A percentile compares a stretch with the other conserved stretches of the same genome.
These are phyloP conservation scores for Hypoxylon rubiginosum DNA, from an alignment of 2,329 filamentous ascomycete genomes.

Conservation along the genomic window DNA sequence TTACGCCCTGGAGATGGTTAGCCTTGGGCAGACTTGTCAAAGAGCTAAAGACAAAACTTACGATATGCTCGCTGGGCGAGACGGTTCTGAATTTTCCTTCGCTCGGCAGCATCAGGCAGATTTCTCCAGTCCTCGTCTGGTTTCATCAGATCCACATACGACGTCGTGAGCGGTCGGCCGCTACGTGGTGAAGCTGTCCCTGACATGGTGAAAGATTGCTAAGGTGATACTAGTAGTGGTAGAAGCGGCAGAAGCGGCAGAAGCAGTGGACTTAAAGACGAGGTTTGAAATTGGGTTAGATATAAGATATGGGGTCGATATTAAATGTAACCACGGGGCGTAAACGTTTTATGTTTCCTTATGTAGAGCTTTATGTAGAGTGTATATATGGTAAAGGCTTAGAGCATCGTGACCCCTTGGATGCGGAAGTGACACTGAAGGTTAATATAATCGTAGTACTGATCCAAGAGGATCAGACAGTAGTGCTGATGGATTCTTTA, in stretches of 20 bases:
- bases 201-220: constrained; percentile 43
- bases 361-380: constrained; percentile 28
- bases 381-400: constrained; percentile 3
- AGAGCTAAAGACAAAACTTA: constrained; percentile 37
- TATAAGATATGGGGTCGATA: no score
- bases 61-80: constrained; percentile 53
- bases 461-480: constrained; percentile 43
- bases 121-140: constrained; percentile 54
- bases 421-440: constrained; percentile 29
- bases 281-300: constrained; percentile 14
- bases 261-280: constrained; percentile 1
- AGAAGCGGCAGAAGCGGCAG: constrained; percentile 2
- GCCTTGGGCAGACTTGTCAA: background rate
- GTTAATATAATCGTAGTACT: constrained; percentile 38
- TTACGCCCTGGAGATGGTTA: constrained; percentile 48
- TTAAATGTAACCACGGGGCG: constrained; percentile 32
- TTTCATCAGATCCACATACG: constrained; percentile 54
- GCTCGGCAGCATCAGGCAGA: constrained; percentile 51
- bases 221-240: constrained; percentile 5
- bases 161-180: constrained; percentile 52
- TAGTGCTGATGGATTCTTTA: constrained; percentile 42
- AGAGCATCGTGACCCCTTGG: constrained; percentile 24
- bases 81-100: constrained; percentile 54
- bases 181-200: constrained; percentile 50
- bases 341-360: constrained; percentile 30